phyloP scores from a whole-genome alignment of 2,329 filamentous ascomycete genomes.

The Fusarium sp. region DNA sequence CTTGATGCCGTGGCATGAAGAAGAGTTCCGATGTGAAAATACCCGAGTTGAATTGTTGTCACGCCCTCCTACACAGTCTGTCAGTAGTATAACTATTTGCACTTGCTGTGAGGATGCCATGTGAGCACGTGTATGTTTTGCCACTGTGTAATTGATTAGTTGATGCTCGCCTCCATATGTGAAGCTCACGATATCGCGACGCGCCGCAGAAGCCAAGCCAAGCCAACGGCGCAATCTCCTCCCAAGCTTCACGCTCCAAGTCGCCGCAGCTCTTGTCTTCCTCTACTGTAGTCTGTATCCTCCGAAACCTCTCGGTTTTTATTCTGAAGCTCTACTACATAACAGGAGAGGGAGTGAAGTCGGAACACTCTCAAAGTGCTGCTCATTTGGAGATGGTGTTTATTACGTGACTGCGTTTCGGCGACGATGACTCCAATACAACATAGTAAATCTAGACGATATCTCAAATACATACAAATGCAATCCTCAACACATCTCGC shows the following conservation, averaged over 20 bases:
- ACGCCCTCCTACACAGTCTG: no score
- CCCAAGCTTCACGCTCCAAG: no score
- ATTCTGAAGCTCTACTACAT: background rate
- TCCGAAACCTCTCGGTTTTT: background rate
- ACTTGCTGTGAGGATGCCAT: no score
- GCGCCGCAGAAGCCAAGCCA: background rate
- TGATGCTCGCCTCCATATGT: fast-evolving
- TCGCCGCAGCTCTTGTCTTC: background rate
- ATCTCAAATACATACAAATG: background rate
- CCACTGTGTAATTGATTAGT: no score
- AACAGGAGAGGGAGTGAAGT: no score
- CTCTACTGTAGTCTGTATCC: background rate
- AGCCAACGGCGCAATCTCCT: no score
- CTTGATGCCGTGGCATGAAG: slow-evolving; percentile 56
- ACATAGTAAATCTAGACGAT: background rate
- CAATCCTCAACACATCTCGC: background rate
- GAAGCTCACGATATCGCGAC: background rate
- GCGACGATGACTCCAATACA: background rate
- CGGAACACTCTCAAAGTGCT: background rate
- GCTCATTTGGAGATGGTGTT: background rate
- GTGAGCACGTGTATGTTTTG: no score
- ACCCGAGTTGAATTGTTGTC: no score
- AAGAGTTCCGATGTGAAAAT: slow-evolving; percentile 51
- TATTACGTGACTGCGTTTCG: background rate
- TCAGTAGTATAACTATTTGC: no score